Base-by-base conservation (phyloP, 768 basidiomycete species). In the Lentinula boryana region DNA sequence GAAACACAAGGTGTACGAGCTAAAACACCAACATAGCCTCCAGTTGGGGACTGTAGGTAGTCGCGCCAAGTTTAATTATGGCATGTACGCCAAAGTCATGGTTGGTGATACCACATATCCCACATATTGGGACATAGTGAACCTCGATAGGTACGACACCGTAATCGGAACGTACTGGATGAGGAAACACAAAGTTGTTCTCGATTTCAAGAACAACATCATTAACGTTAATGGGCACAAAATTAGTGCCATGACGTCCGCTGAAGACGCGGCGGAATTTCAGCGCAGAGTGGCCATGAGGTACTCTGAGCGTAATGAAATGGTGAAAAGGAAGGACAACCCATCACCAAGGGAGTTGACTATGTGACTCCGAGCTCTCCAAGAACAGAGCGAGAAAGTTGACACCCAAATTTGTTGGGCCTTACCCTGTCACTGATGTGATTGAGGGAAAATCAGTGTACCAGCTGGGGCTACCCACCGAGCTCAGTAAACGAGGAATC, bases 401-500 rank as follows among this genome's bases (percentile, higher is more conserved):
- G 2, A 23, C 2, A 2, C 23, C 23, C 23, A 23, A 23, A 2
- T 23, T 23, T 2, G 23, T 23, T 23, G 23, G 23, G 2, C 23
- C 23, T 23, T 23, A 23, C 23, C 46, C 50, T 10, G 65, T 21
- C n/a, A 15, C 16, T 1, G 38, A 12, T 2, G 35, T 40, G 13
- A 57, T 46, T 9, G 50, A 57, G 0, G 60, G 51, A 5, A 64
- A 35, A 0, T 68, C 64, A 0, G 63, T 56, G 2, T 73, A 70
- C 59, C 60, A 23, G 12, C 43, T 74, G 5, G 65, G 71, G 9
- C 48, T 74, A 1, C 65, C 72, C 18, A 31, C 18, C 27, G 36
- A 56, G 5, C 43, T 61, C n/a, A 16, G 2, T 3, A 44, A 58
- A 32, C 54, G 55, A 1, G 41, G 61, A 3, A 65, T 65, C 27